Evolutionary conservation across 1,139 yeast species (phyloP).

Genomic region (Magnusiomyces tetraspermus): DNA sequence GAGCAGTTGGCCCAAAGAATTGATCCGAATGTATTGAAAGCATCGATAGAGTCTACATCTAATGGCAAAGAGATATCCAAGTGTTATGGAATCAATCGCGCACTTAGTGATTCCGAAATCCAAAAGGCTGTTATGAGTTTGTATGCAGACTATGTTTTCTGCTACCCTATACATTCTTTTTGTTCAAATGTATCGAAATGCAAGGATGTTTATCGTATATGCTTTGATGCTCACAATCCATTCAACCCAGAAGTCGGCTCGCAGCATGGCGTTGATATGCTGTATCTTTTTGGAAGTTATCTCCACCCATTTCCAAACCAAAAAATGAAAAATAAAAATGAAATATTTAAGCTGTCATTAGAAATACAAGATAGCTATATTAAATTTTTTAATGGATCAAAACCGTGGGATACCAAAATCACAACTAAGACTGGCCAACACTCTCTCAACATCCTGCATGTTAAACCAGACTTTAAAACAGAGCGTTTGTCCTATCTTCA

Average conservation of each 20-base stretch:
- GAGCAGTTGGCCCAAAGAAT: neutral
- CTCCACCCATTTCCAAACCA: neutral
- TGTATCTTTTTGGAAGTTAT: constrained; percentile 11
- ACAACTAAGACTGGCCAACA: neutral
- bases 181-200: neutral
- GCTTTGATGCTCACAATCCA: constrained; percentile 13
- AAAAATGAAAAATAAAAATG: neutral
- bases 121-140: constrained; percentile 3
- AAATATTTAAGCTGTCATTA: neutral
- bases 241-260: constrained; percentile 6
- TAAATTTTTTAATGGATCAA: neutral
- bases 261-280: constrained; percentile 14
- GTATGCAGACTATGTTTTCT: constrained; percentile 12
- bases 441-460: neutral
- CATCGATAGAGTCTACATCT: neutral
- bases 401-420: neutral
- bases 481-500: neutral
- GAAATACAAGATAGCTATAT: neutral
- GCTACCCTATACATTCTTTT: constrained; percentile 9
- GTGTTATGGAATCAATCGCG: constrained; percentile 1
- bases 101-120: neutral
- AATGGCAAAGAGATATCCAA: constrained; percentile 2
- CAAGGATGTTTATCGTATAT: constrained; percentile 1
- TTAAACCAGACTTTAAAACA: neutral
- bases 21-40: neutral